phyloP scores from a whole-genome alignment of 1,139 yeast genomes.

The Debaryomyces coudertii region DNA sequence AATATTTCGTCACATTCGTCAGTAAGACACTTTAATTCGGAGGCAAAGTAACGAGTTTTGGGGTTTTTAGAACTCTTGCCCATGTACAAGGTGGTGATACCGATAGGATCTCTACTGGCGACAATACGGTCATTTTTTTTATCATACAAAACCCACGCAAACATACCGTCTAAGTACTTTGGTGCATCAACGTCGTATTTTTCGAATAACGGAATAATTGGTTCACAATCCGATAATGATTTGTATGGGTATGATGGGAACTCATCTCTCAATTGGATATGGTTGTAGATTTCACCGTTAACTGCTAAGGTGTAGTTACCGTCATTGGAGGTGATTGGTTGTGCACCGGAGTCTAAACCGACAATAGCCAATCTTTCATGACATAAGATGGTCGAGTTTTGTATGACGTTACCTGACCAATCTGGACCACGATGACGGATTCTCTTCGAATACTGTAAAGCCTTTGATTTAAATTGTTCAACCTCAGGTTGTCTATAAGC shows the following conservation, averaged over 20 bases:
- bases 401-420: slow-evolving; percentile 89
- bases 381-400: slow-evolving; percentile 77
- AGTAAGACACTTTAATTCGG: slow-evolving; percentile 89
- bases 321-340: slow-evolving; percentile 86
- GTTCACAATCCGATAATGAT: slow-evolving; percentile 95
- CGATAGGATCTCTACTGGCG: slow-evolving; percentile 98
- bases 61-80: slow-evolving; percentile 78
- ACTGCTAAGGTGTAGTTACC: slow-evolving; percentile 77
- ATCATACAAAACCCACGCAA: slow-evolving; percentile 92
- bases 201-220: slow-evolving; percentile 87
- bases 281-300: slow-evolving; percentile 98
- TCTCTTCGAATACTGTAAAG: slow-evolving; percentile 85
- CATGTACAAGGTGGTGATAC: slow-evolving; percentile 94
- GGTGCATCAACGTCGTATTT: slow-evolving; percentile 92
- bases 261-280: slow-evolving; percentile 80
- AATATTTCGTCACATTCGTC: slow-evolving; percentile 91
- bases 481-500: slow-evolving; percentile 82
- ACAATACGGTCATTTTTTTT: slow-evolving; percentile 79
- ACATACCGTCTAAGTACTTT: slow-evolving; percentile 94
- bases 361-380: slow-evolving; percentile 97
- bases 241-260: slow-evolving; percentile 73
- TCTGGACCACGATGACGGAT: slow-evolving; percentile 99
- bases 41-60: slow-evolving; percentile 82
- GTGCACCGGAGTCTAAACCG: slow-evolving; percentile 96
- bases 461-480: slow-evolving; percentile 80